phyloP scores from a whole-genome alignment of 1,284 basidiomycete genomes.

The Cryptococcus maquisensis region DNA sequence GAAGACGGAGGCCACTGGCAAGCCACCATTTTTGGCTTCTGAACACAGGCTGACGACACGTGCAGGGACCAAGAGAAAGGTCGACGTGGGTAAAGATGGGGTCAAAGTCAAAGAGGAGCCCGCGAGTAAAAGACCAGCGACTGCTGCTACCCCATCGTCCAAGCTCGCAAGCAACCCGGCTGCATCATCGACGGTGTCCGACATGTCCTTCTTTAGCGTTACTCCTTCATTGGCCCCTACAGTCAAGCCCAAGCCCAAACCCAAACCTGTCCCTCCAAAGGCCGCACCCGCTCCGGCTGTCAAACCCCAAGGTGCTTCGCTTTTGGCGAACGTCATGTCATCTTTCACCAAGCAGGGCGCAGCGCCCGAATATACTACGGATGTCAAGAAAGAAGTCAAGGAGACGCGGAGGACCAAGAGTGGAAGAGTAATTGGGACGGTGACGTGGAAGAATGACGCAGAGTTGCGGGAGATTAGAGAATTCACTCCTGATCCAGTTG shows the following conservation, averaged over 20 bases:
- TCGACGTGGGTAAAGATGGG: conserved; percentile 7
- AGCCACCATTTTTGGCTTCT: not conserved
- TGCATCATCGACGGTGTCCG: conserved; percentile 4
- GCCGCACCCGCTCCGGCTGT: not conserved
- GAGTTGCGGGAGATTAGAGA: conserved; percentile 20
- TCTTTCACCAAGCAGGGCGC: not conserved
- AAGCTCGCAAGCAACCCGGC: not conserved
- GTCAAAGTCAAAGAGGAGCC: conserved; percentile 3
- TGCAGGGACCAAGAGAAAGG: conserved; percentile 6
- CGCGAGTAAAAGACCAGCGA: conserved; percentile 3
- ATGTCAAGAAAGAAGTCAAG: conserved; percentile 10
- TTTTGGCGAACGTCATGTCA: not conserved
- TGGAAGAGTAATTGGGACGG: conserved; percentile 36
- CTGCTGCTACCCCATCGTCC: not conserved
- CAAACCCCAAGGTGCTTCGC: not conserved
- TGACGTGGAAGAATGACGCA: conserved; percentile 26
- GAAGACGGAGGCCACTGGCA: conserved; percentile 10
- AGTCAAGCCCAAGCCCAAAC: conserved; percentile 18
- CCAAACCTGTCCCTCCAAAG: conserved; percentile 25
- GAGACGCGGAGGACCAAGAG: conserved; percentile 4
- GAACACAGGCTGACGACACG: not conserved
- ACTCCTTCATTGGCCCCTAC: conserved; percentile 10
- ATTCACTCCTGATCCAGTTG: conserved; percentile 28
- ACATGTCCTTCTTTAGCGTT: conserved; percentile 40
- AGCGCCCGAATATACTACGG: not conserved